Evolutionary conservation across 345 rosid genomes (phyloP), one percentile per base, ranked within the genome.

Genomic region (Trapa bicornis): DNA sequence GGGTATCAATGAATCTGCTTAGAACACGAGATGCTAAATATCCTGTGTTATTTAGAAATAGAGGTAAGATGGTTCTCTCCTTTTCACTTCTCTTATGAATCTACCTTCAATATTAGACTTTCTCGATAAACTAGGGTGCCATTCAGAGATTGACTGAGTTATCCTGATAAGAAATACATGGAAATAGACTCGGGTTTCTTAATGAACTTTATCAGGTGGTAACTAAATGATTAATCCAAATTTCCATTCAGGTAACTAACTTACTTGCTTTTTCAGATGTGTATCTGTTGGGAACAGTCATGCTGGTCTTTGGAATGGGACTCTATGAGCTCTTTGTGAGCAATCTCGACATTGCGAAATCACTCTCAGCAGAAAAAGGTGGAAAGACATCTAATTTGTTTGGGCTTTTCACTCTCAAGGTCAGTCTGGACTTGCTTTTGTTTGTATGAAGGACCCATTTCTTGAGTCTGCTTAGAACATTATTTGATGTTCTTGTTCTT

Each of bases 281-380:
- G 32, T 92, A 92, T 78, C 98, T 89, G 41, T 61, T 89, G 61
- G 98, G 98, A 77, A 92, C 96, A 14, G 96, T 92, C 61, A 92
- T 92, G 98, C 82, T 92, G 76, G 98, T 92, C 37, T 88, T 92
- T 65, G 96, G 96, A 61, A 80, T 88, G 96, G 98, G 96, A 68
- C 89, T 92, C n/a, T 88, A 92, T 57, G 98, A 92, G 86, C 86
- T 89, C 38, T 89, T 89, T 71, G 82, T 92, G 67, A 81, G 91
- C 82, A 92, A 81, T 71, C 91, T 92, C 50, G 84, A 84, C 65
- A 80, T 83, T 61, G 80, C 85, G 37, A 80, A 86, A 73, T 70
- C 75, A 50, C 60, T 67, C 6, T 71, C 89, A 8, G 76, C 68
- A 64, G 83, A 79, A 4, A 61, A 65, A 50, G 68, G 17, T 75